Conservation (phyloP, 2,329 filamentous ascomycete species). For the Penicillium sp. region DNA sequence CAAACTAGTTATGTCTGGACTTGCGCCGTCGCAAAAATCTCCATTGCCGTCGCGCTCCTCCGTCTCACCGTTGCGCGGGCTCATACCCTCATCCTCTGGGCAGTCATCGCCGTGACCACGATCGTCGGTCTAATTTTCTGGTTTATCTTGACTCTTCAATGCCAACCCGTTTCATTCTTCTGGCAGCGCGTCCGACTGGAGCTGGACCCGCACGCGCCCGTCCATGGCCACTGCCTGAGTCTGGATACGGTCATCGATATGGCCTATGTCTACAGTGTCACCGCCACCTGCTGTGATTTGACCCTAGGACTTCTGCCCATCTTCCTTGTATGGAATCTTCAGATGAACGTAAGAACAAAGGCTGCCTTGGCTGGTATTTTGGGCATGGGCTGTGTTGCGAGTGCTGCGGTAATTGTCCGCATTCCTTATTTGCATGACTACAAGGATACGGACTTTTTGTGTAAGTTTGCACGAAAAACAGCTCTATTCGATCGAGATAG, state of each 20-base stretch:
- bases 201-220: neutral
- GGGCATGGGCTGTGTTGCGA: conserved; percentile 57
- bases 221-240: conserved; percentile 43
- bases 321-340: conserved; percentile 55
- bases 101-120: conserved; percentile 50
- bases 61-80: conserved; percentile 47
- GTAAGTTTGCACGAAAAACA: conserved; percentile 23
- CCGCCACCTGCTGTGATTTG: conserved; percentile 53
- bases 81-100: conserved; percentile 20
- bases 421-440: conserved; percentile 40
- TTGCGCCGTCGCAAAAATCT: conserved; percentile 53
- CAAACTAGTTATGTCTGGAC: conserved; percentile 57
- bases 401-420: conserved; percentile 40
- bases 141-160: conserved; percentile 57
- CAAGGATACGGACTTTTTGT: conserved; percentile 36
- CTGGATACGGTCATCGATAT: conserved; percentile 54
- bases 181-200: conserved; percentile 45
- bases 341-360: conserved; percentile 58
- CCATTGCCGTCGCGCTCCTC: conserved; percentile 57
- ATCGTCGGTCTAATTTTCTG: conserved; percentile 53
- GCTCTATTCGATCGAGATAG: neutral
- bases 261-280: conserved; percentile 56
- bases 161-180: conserved; percentile 54
- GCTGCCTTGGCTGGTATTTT: conserved; percentile 56
- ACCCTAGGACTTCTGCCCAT: conserved; percentile 57